phyloP scores from a whole-genome alignment of 116 monocot species.

The Posidonia oceanica region DNA sequence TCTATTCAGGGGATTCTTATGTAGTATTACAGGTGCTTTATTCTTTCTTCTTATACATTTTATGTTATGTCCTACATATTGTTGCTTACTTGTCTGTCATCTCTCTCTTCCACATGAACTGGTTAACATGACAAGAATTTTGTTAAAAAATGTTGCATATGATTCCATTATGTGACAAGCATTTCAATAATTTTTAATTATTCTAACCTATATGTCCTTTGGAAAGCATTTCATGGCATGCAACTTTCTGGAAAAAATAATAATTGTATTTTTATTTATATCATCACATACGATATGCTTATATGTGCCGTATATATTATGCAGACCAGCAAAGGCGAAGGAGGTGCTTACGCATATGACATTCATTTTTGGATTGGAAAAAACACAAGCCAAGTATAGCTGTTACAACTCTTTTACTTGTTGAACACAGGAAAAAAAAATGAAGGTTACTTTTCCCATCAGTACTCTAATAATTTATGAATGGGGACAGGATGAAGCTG shows the following conservation, averaged over 20 bases:
- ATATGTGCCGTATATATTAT: conserved; percentile 6
- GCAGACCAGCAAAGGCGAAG: conserved; percentile 68
- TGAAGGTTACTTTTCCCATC: neutral
- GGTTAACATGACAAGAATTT: too few relatives aligned
- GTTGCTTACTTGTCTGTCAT: too few relatives aligned
- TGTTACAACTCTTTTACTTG: too few relatives aligned
- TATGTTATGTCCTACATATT: neutral
- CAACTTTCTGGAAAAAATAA: too few relatives aligned
- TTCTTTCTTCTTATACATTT: neutral
- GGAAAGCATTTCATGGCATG: too few relatives aligned
- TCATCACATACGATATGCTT: neutral
- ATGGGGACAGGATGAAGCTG: conserved; percentile 73
- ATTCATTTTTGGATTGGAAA: conserved; percentile 97
- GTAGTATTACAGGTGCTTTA: conserved; percentile 73
- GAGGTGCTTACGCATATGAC: conserved; percentile 75
- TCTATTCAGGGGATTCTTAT: conserved; percentile 95
- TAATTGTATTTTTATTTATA: neutral
- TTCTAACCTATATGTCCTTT: too few relatives aligned
- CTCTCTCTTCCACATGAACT: too few relatives aligned
- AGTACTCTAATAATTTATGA: neutral
- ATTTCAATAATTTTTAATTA: too few relatives aligned
- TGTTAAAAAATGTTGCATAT: too few relatives aligned
- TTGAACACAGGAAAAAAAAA: neutral
- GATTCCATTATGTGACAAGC: too few relatives aligned
- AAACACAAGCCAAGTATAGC: conserved; percentile 76